Evolutionary conservation across 1,284 basidiomycete genomes (phyloP).

Genomic region (Ceratobasidium sp.): DNA sequence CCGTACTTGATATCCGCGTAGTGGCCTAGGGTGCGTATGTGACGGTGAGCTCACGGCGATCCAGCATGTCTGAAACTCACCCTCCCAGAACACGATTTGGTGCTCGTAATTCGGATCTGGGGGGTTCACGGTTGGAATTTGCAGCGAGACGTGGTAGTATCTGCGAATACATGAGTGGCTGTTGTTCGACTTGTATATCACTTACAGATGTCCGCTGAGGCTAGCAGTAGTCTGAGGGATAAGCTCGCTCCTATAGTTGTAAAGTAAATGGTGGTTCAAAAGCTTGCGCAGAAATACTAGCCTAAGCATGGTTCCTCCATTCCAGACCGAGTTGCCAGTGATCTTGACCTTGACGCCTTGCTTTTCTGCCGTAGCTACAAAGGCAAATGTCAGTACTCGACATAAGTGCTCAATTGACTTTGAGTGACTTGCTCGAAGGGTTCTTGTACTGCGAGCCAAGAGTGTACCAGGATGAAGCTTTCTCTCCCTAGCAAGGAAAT

Average conservation of each 20-base stretch:
- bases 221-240: conserved; percentile 70
- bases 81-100: conserved; percentile 53
- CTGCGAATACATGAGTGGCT: background rate
- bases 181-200: background rate
- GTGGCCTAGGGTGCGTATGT: conserved; percentile 19
- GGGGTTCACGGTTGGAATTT: conserved; percentile 34
- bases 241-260: conserved; percentile 56
- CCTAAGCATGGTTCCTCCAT: conserved; percentile 43
- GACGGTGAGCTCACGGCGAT: background rate
- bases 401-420: background rate
- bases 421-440: conserved; percentile 57
- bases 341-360: conserved; percentile 44
- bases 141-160: conserved; percentile 38
- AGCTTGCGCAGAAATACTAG: background rate
- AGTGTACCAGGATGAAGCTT: conserved; percentile 61
- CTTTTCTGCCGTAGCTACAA: conserved; percentile 21
- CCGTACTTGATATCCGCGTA: conserved; percentile 44
- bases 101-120: conserved; percentile 61
- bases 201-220: conserved; percentile 65
- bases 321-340: conserved; percentile 38
- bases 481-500: conserved; percentile 57
- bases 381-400: background rate
- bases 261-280: background rate
- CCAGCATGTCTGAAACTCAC: background rate
- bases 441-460: conserved; percentile 68